phyloP scores from a whole-genome alignment of 495 filamentous ascomycete genomes.

The Astrothelium macrocarpum region DNA sequence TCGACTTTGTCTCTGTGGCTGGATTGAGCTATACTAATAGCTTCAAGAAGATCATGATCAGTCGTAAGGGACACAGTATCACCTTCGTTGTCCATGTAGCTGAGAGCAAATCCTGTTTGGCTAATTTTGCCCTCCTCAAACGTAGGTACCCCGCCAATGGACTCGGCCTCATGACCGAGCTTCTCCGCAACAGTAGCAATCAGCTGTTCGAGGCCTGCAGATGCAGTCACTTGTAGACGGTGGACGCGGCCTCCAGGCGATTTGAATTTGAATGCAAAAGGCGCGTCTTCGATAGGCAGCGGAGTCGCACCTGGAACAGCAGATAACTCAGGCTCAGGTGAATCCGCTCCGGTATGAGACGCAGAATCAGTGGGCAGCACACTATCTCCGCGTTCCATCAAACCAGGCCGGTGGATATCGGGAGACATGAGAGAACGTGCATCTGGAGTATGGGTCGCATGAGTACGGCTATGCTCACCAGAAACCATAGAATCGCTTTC shows the following conservation, averaged over 20 bases:
- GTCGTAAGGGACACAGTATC: conserved; percentile 97
- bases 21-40: conserved; percentile 71
- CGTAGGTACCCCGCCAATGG: conserved; percentile 69
- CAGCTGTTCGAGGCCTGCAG: conserved; percentile 72
- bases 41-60: conserved; percentile 84
- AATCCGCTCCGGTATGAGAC: conserved; percentile 78
- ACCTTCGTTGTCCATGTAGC: conserved; percentile 94
- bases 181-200: conserved; percentile 73
- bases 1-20: conserved; percentile 84
- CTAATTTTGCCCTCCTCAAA: conserved; percentile 69
- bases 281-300: conserved; percentile 51
- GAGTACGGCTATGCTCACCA: conserved; percentile 66
- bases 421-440: conserved; percentile 74
- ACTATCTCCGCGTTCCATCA: conserved; percentile 59
- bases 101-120: conserved; percentile 79
- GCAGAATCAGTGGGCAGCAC: conserved; percentile 89
- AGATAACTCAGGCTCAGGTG: conserved; percentile 52
- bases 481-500: conserved; percentile 96
- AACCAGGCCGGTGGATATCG: conserved; percentile 51
- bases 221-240: conserved; percentile 72
- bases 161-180: conserved; percentile 75
- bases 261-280: conserved; percentile 99
- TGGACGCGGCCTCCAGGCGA: conserved; percentile 93
- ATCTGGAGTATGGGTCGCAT: conserved; percentile 50
- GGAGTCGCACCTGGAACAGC: conserved; percentile 42